phyloP scores from a whole-genome alignment of 2,329 filamentous ascomycete species.

The Fusarium longipes region DNA sequence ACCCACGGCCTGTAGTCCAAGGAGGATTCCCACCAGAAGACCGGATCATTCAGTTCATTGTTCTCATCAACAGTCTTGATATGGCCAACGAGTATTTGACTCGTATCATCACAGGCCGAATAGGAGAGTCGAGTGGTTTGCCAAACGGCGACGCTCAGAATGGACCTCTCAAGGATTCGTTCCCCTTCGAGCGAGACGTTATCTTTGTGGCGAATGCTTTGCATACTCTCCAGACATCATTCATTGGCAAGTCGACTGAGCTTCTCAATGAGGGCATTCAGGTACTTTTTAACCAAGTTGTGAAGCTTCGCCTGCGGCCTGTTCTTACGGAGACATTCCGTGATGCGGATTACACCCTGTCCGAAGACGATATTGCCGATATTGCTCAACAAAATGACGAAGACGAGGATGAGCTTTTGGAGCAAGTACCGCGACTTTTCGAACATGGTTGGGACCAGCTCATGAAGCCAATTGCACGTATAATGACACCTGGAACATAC shows the following conservation, averaged over 20 bases:
- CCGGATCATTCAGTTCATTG: constrained; percentile 87
- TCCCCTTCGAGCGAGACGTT: constrained; percentile 83
- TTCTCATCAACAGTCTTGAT: constrained; percentile 96
- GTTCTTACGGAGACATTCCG: constrained; percentile 90
- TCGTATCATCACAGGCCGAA: constrained; percentile 80
- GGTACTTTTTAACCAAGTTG: constrained; percentile 87
- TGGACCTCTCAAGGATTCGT: constrained; percentile 69
- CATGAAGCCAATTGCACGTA: constrained; percentile 83
- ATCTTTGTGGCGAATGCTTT: constrained; percentile 75
- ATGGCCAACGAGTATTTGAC: constrained; percentile 90
- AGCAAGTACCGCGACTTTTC: constrained; percentile 82
- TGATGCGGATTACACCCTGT: constrained; percentile 85
- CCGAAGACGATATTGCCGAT: constrained; percentile 70
- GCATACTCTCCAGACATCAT: constrained; percentile 74
- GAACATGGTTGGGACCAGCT: constrained; percentile 87
- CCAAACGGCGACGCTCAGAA: constrained; percentile 52
- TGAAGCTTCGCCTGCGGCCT: constrained; percentile 85
- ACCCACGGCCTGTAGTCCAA: constrained; percentile 81
- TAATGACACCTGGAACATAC: constrained; percentile 83
- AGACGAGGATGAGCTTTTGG: constrained; percentile 65
- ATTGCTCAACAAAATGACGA: constrained; percentile 65
- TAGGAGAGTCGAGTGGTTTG: constrained; percentile 59
- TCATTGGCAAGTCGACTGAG: constrained; percentile 82
- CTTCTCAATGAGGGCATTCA: constrained; percentile 85
- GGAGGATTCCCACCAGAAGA: constrained; percentile 88